These are phyloP conservation scores for Mortierella claussenii DNA, from an alignment of 192 early-diverging fungal genomes.

Conservation along the genomic window DNA sequence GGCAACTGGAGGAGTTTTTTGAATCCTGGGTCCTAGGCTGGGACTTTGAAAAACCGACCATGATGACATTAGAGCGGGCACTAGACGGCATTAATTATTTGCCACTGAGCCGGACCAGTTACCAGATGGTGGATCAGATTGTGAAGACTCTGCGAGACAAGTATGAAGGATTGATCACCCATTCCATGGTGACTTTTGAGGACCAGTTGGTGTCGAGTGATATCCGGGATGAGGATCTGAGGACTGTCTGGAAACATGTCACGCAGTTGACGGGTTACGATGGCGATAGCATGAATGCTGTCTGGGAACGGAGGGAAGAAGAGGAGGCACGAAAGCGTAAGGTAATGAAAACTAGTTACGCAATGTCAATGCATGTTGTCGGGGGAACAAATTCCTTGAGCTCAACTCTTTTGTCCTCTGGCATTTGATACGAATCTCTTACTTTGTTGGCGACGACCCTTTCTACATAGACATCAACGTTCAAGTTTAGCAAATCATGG, in stretches of 20 bases:
- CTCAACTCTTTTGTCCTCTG: too few species aligned
- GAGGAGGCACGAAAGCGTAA: constrained; percentile 44
- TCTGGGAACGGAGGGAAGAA: constrained; percentile 25
- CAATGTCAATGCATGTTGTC: too few species aligned
- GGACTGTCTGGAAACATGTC: constrained; percentile 40
- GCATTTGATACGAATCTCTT: too few species aligned
- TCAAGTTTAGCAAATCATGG: constrained; percentile 54
- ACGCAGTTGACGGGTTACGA: constrained; percentile 37
- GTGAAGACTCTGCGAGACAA: constrained; percentile 37
- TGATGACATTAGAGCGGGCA: constrained; percentile 36
- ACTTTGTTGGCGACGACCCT: too few species aligned
- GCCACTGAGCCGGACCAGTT: constrained; percentile 19
- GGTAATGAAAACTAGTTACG: constrained; percentile 28
- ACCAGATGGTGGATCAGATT: constrained; percentile 21
- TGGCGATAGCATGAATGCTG: constrained; percentile 8
- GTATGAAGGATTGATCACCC: constrained; percentile 25
- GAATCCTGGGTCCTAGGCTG: constrained; percentile 67
- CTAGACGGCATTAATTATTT: constrained; percentile 44
- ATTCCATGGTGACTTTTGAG: constrained; percentile 49
- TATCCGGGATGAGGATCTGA: constrained; percentile 41
- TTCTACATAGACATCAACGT: constrained; percentile 33
- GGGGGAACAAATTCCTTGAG: background rate
- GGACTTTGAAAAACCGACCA: constrained; percentile 66
- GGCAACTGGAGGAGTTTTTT: constrained; percentile 67
- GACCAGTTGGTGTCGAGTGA: constrained; percentile 44